Evolutionary conservation across 768 basidiomycete genomes (phyloP), one percentile per base, ranked within the genome.

Genomic region (Tephrocybe rancida): DNA sequence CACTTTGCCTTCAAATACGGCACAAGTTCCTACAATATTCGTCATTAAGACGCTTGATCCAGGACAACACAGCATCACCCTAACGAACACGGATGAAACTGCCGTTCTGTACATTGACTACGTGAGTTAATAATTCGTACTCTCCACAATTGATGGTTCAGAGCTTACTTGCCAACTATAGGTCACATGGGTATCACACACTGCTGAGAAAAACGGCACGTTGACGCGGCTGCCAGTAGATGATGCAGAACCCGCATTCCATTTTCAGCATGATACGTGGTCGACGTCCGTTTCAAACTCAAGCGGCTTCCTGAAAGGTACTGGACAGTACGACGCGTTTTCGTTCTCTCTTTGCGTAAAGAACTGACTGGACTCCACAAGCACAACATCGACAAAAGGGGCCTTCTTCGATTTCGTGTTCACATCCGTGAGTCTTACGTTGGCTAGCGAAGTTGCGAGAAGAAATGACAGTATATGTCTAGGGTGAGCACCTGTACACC

Each of bases 271-370:
- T 22, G 47, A 32, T 25, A 10, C 21, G 24, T 54, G 53, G 53
- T 32, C 46, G 6, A 54, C 53, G 3, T 34, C 22, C n/a, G 29
- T 34, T 3, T 9, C 22, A 6, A 19, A 49, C 27, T 14, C 32
- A 14, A 21, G 6, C 19, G n/a, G 21, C 41, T 54, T 49, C 34
- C 13, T 7, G 14, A 41, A 29, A n/a, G 13, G 30, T 13, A 54
- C 46, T 30, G 52, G 52, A 27, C 52, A 48, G 52, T 54, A 48
- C 8, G 52, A 24, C 26, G 13, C n/a, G n/a, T n/a, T 24, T 1
- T 34, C n/a, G 19, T 19, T 22, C 3, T n/a, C 13, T 32, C 30
- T 13, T 6, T 32, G 30, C 11, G 5, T 38, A 5, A 38, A 32
- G 30, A 10, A 18, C 11, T 18, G 7, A 18, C 37, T 18, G 11